A percentile compares a stretch with the other conserved stretches of the same genome.
phyloP scores from a whole-genome alignment of 1,284 basidiomycete species.

The Entoloma clypeatum region DNA sequence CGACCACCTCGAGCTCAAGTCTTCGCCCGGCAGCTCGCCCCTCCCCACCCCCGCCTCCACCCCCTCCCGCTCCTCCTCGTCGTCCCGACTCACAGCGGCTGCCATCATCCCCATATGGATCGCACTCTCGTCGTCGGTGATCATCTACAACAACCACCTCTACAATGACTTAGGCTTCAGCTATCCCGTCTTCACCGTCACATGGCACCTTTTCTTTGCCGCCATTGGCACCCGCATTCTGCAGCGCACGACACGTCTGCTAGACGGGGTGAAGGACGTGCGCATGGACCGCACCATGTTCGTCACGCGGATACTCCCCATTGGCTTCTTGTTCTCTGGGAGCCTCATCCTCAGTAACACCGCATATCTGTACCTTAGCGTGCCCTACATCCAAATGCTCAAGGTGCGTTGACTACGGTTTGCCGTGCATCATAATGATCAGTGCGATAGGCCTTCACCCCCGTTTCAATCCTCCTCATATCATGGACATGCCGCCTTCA shows the following conservation, averaged over 20 bases:
- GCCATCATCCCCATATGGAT: constrained; percentile 89
- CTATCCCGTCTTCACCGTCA: constrained; percentile 86
- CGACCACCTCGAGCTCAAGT: constrained; percentile 1
- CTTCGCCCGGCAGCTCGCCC: background rate
- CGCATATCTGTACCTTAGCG: constrained; percentile 88
- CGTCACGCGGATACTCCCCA: constrained; percentile 86
- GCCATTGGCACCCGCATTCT: constrained; percentile 88
- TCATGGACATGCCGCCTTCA: constrained; percentile 89
- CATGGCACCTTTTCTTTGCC: constrained; percentile 83
- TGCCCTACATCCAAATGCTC: constrained; percentile 98
- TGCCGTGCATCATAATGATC: constrained; percentile 1
- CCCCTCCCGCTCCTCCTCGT: constrained; percentile 45
- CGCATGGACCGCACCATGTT: constrained; percentile 84
- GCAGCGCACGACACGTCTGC: constrained; percentile 81
- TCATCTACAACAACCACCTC: constrained; percentile 96
- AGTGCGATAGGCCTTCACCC: constrained; percentile 80
- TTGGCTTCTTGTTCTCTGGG: constrained; percentile 89
- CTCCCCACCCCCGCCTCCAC: constrained; percentile 37
- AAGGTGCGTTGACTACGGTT: constrained; percentile 53
- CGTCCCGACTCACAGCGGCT: constrained; percentile 47
- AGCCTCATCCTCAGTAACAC: constrained; percentile 93
- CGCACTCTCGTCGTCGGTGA: constrained; percentile 83
- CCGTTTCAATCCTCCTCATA: constrained; percentile 93
- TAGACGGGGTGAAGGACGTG: constrained; percentile 89
- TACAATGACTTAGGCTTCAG: constrained; percentile 82